Evolutionary conservation across 345 rosid species (phyloP).

Genomic region (Salix purpurea): DNA sequence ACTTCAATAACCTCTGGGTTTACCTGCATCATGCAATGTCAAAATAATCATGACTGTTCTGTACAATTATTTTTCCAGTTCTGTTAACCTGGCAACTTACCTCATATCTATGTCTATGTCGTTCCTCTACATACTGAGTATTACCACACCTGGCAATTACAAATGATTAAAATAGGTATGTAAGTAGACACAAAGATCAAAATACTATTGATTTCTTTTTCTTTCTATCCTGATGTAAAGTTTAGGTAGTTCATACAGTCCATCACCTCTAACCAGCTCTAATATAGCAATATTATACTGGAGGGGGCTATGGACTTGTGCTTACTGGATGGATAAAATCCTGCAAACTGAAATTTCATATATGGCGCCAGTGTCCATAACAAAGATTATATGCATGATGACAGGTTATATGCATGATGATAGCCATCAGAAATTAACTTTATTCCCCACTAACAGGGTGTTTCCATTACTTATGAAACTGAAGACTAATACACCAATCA

Average conservation of each 20-base stretch:
- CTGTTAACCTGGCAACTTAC: slow-evolving; percentile 14
- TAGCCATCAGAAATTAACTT: not conserved
- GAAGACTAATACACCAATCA: slow-evolving; percentile 5
- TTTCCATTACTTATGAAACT: not conserved
- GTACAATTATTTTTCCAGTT: not conserved
- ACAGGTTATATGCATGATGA: slow-evolving; percentile 6
- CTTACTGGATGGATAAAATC: not conserved
- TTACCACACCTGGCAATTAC: slow-evolving; percentile 24
- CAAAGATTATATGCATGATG: slow-evolving; percentile 3
- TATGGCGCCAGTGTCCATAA: slow-evolving; percentile 3
- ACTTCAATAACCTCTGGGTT: slow-evolving; percentile 23
- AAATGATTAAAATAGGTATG: not conserved
- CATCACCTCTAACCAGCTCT: not conserved
- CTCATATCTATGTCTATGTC: slow-evolving; percentile 37
- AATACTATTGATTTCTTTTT: not conserved
- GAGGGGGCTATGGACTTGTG: not conserved
- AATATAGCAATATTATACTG: not conserved
- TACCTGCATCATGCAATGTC: slow-evolving; percentile 17
- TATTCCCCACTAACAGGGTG: not conserved
- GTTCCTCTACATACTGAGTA: slow-evolving; percentile 22
- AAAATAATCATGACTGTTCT: not conserved
- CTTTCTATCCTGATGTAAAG: not conserved
- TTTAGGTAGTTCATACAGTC: not conserved
- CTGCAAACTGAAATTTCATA: not conserved
- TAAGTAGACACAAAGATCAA: not conserved